These are phyloP conservation scores for Aspergillus awamori DNA, from an alignment of 2,329 filamentous ascomycete species.

Conservation along the genomic window DNA sequence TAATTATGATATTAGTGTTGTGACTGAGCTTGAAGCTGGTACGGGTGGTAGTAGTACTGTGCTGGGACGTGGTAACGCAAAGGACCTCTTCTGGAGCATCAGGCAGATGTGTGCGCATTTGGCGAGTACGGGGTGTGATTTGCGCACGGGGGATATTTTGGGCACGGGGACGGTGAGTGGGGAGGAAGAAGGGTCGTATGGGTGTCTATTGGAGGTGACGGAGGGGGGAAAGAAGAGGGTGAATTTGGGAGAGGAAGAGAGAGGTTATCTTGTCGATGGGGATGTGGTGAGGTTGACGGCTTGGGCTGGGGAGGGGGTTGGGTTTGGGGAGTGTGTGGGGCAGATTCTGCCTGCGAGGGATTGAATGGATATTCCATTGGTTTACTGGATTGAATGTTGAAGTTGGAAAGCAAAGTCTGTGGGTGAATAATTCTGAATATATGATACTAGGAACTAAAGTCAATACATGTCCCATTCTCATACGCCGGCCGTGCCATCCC, in stretches of 20 bases:
- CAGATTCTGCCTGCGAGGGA: slow-evolving; percentile 12
- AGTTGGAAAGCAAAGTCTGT: too few species aligned
- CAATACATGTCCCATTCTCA: neutral
- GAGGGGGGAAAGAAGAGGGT: slow-evolving; percentile 28
- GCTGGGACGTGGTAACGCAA: slow-evolving; percentile 21
- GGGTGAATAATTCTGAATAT: neutral
- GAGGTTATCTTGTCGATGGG: slow-evolving; percentile 30
- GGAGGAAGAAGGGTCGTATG: slow-evolving; percentile 23
- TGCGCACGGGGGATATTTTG: slow-evolving; percentile 36
- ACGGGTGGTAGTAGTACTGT: neutral
- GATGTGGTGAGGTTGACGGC: slow-evolving; percentile 34
- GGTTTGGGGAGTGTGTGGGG: slow-evolving; percentile 35
- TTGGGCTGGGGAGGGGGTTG: slow-evolving; percentile 26
- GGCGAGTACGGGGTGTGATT: slow-evolving; percentile 30
- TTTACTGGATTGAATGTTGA: too few species aligned
- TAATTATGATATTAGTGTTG: slow-evolving; percentile 29
- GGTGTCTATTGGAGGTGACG: slow-evolving; percentile 35
- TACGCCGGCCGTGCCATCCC: slow-evolving; percentile 5
- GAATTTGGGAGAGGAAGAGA: slow-evolving; percentile 17
- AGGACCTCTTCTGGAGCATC: slow-evolving; percentile 33
- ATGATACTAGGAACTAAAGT: neutral
- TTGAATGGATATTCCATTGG: too few species aligned
- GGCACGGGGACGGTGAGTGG: slow-evolving; percentile 38
- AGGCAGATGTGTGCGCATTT: slow-evolving; percentile 36
- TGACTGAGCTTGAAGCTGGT: slow-evolving; percentile 18